These are phyloP conservation scores for Lumnitzera littorea DNA, from an alignment of 345 rosid genomes.

Conservation along the genomic window DNA sequence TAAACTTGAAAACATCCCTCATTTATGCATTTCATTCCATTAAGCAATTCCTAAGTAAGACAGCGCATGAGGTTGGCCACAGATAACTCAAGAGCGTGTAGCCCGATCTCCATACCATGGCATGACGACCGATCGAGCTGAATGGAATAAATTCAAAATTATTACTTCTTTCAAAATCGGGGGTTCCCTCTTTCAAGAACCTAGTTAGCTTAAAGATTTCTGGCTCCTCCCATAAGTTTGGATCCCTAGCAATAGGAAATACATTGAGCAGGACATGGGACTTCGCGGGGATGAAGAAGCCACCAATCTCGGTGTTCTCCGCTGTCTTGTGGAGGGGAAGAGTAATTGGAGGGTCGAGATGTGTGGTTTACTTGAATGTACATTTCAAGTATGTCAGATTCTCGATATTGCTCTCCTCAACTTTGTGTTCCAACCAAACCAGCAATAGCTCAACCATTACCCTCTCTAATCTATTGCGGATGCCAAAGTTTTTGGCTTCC, in stretches of 20 bases:
- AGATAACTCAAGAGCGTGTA: constrained; percentile 55
- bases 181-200: constrained; percentile 36
- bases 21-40: constrained; percentile 82
- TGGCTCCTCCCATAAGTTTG: constrained; percentile 53
- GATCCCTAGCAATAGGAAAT: constrained; percentile 54
- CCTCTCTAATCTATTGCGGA: too few relatives aligned
- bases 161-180: constrained; percentile 51
- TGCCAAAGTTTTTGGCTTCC: too few relatives aligned
- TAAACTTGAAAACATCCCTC: constrained; percentile 65
- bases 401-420: constrained; percentile 54
- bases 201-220: constrained; percentile 45
- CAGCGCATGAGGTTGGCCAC: constrained; percentile 62
- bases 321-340: constrained; percentile 68
- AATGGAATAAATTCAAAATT: constrained; percentile 64
- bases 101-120: constrained; percentile 81
- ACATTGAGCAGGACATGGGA: constrained; percentile 63
- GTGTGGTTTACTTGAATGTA: constrained; percentile 52
- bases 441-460: too few relatives aligned
- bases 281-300: constrained; percentile 44
- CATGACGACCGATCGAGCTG: constrained; percentile 84
- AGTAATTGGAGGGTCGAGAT: constrained; percentile 83
- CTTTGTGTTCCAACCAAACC: constrained; percentile 41
- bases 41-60: constrained; percentile 69
- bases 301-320: constrained; percentile 39
- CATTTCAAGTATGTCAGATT: constrained; percentile 51